Base-by-base conservation (phyloP, 768 basidiomycete species). In the Suillus cothurnatus region DNA sequence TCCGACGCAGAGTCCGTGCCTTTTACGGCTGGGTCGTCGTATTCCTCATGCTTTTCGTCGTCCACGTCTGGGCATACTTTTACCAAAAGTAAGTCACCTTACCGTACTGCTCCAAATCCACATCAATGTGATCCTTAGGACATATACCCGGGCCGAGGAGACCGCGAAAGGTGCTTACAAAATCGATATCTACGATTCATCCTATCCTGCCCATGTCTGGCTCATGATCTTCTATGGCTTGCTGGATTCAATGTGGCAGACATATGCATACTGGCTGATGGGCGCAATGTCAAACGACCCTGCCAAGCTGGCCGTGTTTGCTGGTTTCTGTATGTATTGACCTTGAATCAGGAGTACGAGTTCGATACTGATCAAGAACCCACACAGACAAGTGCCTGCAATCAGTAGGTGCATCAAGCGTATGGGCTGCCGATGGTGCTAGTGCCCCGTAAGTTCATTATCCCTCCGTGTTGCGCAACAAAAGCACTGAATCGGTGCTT, bases 271-370 rank as follows among this genome's bases (percentile, higher is more conserved):
- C 75, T 93, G 91, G 91, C 82, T 92, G 69, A 91, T 92, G 86
- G 93, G 93, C 36, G 89, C 91, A 17, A 91, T 95, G 89, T 92
- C 91, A 19, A 93, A 94, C 65, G 86, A 93, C 71, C 86, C 91
- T 3, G 84, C 83, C 5, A 92, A 91, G 74, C 84, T 95, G 26
- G 92, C 93, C 0, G 85, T 93, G 73, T 90, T 94, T 72, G 79
- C 89, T 17, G 93, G 93, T 39, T 91, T 95, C 69, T 94, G 92
- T 93, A 70, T 69, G 90, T 84, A 15, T 69, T 28, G 21, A 21
- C 23, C 49, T 28, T 32, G 47, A 52, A 45, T 23, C 55, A n/a
- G 34, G 56, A 14, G 23, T 6, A 62, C 32, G 36, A 38, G 32
- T 61, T 63, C 15, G 21, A 34, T 39, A 28, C 65, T 67, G 32